Evolutionary conservation across 2,329 filamentous ascomycete genomes (phyloP).

Genomic region (Bipolaris sorokiniana): DNA sequence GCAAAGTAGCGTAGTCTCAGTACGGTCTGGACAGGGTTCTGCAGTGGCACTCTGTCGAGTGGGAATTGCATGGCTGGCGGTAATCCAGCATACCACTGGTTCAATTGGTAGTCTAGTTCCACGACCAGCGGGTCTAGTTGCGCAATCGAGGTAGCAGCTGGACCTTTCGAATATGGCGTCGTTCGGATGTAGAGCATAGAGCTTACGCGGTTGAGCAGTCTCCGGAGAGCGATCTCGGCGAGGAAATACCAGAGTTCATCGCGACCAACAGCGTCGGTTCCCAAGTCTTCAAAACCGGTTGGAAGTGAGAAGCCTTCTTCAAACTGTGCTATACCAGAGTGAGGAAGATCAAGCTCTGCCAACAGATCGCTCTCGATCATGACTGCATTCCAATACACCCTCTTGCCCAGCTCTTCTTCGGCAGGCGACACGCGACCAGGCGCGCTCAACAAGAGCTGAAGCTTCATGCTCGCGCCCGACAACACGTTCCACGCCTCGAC

Average conservation of each 20-base stretch:
- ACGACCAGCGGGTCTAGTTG: conserved; percentile 78
- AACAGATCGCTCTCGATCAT: conserved; percentile 80
- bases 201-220: conserved; percentile 78
- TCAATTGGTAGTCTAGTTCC: conserved; percentile 81
- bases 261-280: conserved; percentile 70
- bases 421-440: conserved; percentile 72
- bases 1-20: conserved; percentile 81
- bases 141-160: conserved; percentile 67
- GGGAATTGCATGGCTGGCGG: conserved; percentile 78
- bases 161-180: conserved; percentile 42
- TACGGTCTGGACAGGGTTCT: conserved; percentile 79
- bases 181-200: conserved; percentile 80
- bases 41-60: conserved; percentile 69
- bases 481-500: conserved; percentile 83
- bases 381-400: conserved; percentile 84
- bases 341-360: conserved; percentile 79
- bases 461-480: conserved; percentile 79
- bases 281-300: conserved; percentile 72
- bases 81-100: conserved; percentile 83
- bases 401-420: conserved; percentile 74
- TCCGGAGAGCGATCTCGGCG: conserved; percentile 78
- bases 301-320: conserved; percentile 81
- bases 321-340: conserved; percentile 81
- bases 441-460: conserved; percentile 77
- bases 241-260: conserved; percentile 88